These are phyloP conservation scores for Lentinus tigrinus DNA, from an alignment of 768 basidiomycete species.

Conservation along the genomic window DNA sequence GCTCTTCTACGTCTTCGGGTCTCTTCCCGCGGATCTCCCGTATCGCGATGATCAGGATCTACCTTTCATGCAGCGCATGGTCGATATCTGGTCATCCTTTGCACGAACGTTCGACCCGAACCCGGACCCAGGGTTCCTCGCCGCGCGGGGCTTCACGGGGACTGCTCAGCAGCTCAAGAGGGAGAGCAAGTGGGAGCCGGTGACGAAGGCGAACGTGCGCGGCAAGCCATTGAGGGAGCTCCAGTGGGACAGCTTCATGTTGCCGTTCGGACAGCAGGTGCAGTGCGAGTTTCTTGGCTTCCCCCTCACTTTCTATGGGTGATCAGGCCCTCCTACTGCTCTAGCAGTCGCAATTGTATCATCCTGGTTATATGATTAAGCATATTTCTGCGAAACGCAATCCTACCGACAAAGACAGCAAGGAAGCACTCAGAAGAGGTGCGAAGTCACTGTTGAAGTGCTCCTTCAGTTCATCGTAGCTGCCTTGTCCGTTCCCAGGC, in stretches of 20 bases:
- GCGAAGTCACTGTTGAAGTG: too few species aligned
- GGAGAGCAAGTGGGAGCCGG: slow-evolving; percentile 35
- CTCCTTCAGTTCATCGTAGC: too few species aligned
- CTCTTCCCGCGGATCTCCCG: slow-evolving; percentile 36
- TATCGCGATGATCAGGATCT: slow-evolving; percentile 49
- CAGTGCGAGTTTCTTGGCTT: slow-evolving; percentile 38
- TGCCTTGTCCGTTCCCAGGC: too few species aligned
- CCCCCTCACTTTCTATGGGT: not conserved
- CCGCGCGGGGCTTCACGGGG: slow-evolving; percentile 40
- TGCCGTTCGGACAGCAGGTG: slow-evolving; percentile 32
- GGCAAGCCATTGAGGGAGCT: slow-evolving; percentile 33
- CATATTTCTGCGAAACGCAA: too few species aligned
- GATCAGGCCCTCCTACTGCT: too few species aligned
- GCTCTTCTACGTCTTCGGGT: slow-evolving; percentile 33
- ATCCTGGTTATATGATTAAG: too few species aligned
- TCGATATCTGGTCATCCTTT: slow-evolving; percentile 48
- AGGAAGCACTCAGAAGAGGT: too few species aligned
- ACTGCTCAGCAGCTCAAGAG: slow-evolving; percentile 31
- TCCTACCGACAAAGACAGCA: too few species aligned
- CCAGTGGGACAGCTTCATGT: slow-evolving; percentile 33
- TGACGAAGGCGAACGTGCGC: slow-evolving; percentile 27
- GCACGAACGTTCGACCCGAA: slow-evolving; percentile 49
- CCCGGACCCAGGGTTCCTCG: slow-evolving; percentile 39
- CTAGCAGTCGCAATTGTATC: too few species aligned
- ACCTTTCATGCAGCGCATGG: slow-evolving; percentile 40